phyloP scores from a whole-genome alignment of 2,329 filamentous ascomycete species.

The Corynespora cassiicola region DNA sequence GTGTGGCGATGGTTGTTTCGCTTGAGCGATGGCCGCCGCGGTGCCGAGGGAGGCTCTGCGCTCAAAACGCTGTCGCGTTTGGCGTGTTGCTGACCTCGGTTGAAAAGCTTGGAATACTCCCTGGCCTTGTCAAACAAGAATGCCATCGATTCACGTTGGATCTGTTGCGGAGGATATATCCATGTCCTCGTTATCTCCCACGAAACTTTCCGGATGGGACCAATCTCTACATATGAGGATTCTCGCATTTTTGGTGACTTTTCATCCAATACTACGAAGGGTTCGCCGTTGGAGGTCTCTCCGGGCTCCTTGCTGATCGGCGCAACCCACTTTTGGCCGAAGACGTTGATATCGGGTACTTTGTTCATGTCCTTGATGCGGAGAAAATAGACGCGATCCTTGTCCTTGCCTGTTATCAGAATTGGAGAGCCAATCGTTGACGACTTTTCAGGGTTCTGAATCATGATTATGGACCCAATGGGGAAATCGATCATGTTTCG shows the following conservation, averaged over 20 bases:
- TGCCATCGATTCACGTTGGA: no score
- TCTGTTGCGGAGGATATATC: no score
- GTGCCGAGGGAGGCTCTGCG: no score
- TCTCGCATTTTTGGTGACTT: constrained; percentile 19
- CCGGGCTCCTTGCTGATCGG: not conserved
- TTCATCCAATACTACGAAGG: constrained; percentile 18
- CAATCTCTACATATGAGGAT: constrained; percentile 23
- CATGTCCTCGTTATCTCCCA: not conserved
- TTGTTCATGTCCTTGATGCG: constrained; percentile 18
- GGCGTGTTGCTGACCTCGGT: no score
- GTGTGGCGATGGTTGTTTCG: no score
- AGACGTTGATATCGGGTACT: constrained; percentile 15
- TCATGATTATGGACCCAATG: constrained; percentile 22
- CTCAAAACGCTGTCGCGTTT: no score
- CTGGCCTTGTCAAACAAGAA: no score
- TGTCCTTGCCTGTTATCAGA: constrained; percentile 17
- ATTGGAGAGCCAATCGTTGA: constrained; percentile 22
- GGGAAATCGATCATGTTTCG: constrained; percentile 11
- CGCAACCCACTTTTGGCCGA: not conserved
- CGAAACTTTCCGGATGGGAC: not conserved
- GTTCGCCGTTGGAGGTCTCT: constrained; percentile 15
- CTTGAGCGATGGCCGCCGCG: no score
- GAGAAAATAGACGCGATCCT: constrained; percentile 16
- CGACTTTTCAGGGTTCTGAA: constrained; percentile 13
- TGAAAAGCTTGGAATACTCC: no score